phyloP scores from a whole-genome alignment of 805 yeast species.

The Pichia nanzhaoensis region DNA sequence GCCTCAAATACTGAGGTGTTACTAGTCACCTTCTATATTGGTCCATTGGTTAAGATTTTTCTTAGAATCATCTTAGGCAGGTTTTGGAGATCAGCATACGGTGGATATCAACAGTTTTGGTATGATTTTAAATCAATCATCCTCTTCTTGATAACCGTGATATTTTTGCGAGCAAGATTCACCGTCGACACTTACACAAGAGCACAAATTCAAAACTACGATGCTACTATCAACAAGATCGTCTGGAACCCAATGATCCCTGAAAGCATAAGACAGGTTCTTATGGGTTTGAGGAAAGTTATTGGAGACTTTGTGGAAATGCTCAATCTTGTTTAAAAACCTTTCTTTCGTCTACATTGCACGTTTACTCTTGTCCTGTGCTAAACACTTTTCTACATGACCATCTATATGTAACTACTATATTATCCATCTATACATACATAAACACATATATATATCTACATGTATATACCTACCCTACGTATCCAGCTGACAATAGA shows the following conservation, averaged over 20 bases:
- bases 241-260: conserved; percentile 35
- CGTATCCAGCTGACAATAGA: no score
- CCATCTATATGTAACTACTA: neutral
- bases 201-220: conserved; percentile 40
- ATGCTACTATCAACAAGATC: conserved; percentile 34
- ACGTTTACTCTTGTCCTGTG: neutral
- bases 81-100: conserved; percentile 25
- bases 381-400: neutral
- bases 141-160: conserved; percentile 39
- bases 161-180: conserved; percentile 56
- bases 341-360: no score
- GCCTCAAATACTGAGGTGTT: conserved; percentile 45
- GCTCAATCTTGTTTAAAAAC: conserved; percentile 11
- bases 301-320: conserved; percentile 11
- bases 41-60: conserved; percentile 37
- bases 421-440: no score
- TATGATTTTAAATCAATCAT: conserved; percentile 29
- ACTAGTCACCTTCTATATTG: conserved; percentile 32
- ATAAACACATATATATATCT: no score
- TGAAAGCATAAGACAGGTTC: conserved; percentile 12
- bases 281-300: conserved; percentile 10
- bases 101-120: conserved; percentile 14
- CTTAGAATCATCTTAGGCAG: conserved; percentile 28
- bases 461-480: no score
- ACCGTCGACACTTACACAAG: conserved; percentile 52